Evolutionary conservation across 768 basidiomycete species (phyloP), one percentile per base, ranked within the genome.

Genomic region (Calocera viscosa): DNA sequence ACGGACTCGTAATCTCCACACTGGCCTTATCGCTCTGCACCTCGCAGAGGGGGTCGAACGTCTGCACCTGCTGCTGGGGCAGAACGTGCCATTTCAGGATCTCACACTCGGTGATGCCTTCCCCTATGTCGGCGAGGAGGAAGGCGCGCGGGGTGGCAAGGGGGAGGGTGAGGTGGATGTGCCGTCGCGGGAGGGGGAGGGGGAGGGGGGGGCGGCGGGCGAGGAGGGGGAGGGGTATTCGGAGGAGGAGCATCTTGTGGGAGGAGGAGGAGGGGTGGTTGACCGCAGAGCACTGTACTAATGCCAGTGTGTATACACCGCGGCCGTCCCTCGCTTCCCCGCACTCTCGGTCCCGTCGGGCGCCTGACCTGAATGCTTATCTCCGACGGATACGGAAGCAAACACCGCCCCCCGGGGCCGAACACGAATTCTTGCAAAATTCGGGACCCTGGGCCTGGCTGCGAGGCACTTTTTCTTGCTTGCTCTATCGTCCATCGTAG

Each of bases 81-180:
- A 39, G 70, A 68, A 69, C 84, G 68, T 69, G 89, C 91, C 91
- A 94, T 75, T 86, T 87, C 60, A 94, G 85, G 70, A 94, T 82
- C 76, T 94, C 90, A 73, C 89, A 90, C 75, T 94, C 91, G 26
- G 90, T 91, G 70, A 94, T 92, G 3, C 91, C 91, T 76, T 93
- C 91, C 2, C 92, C 91, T 72, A 93, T 72, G 64, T 74, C 74
- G 17, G 72, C 72, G 1, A 75, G 70, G 19, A 70, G 47, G 67
- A 74, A 73, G 19, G 34, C 11, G 5, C 63, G n/a, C 30, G 53
- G 14, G 24, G 30, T 26, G 24, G 10, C 5, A 10, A 32, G 11
- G 11, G 26, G 53, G 26, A 19, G 2, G 8, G 53, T 28, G 53
- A 28, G 26, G 30, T 60, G 53, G 2, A 60, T 11, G 2, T 26